Percentiles rank a stretch among this genome's conserved stretches.
These are phyloP conservation scores for Claviceps humidiphila DNA, from an alignment of 2,329 filamentous ascomycete genomes.

Conservation along the genomic window DNA sequence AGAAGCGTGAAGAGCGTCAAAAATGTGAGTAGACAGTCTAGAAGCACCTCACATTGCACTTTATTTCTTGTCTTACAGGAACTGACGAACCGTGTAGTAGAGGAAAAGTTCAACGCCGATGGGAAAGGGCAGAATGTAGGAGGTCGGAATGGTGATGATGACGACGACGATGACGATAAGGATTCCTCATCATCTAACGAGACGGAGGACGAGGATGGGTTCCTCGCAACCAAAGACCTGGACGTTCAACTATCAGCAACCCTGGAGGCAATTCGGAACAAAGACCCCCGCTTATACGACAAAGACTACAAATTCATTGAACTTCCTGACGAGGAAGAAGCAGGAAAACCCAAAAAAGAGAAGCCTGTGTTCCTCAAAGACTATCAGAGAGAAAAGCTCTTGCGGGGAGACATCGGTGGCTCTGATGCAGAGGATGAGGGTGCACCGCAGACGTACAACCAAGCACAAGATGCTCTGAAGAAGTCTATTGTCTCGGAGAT, in stretches of 20 bases:
- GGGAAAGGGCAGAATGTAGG: slow-evolving; percentile 19
- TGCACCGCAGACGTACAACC: slow-evolving; percentile 57
- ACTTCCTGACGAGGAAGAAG: slow-evolving; percentile 38
- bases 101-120: slow-evolving; percentile 62
- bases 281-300: slow-evolving; percentile 87
- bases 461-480: slow-evolving; percentile 81
- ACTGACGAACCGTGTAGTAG: slow-evolving; percentile 41
- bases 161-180: slow-evolving; percentile 35
- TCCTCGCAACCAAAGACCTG: slow-evolving; percentile 71
- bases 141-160: slow-evolving; percentile 9
- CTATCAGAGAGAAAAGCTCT: slow-evolving; percentile 83
- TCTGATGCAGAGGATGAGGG: slow-evolving; percentile 46
- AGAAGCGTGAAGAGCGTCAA: slow-evolving; percentile 81
- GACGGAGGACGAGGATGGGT: slow-evolving; percentile 80
- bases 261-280: slow-evolving; percentile 73
- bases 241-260: slow-evolving; percentile 82
- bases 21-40: slow-evolving; percentile 35
- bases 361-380: slow-evolving; percentile 79
- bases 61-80: background rate
- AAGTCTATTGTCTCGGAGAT: slow-evolving; percentile 67
- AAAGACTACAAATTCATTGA: slow-evolving; percentile 65
- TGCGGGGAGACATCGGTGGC: slow-evolving; percentile 53
- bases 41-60: background rate
- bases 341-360: slow-evolving; percentile 46
- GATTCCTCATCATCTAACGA: slow-evolving; percentile 62